A percentile compares a stretch with the other conserved stretches of the same genome.
These are phyloP conservation scores for Jackrogersella multiformis DNA, from an alignment of 495 filamentous ascomycete species.

Conservation along the genomic window DNA sequence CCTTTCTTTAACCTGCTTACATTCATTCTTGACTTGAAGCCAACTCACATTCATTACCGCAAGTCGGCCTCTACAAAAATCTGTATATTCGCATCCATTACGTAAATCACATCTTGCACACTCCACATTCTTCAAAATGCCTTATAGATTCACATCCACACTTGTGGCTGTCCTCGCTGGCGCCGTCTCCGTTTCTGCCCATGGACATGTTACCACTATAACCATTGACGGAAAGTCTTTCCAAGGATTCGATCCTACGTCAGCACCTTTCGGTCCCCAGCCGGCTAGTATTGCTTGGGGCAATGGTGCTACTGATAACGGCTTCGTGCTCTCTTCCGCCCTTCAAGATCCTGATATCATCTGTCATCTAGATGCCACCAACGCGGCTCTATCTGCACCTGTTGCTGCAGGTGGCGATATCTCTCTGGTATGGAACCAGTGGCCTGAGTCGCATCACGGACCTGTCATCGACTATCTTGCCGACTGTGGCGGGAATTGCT, in stretches of 20 bases:
- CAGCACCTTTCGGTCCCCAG: slow-evolving; percentile 48
- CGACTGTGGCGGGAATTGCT: slow-evolving; percentile 71
- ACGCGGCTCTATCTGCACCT: slow-evolving; percentile 51
- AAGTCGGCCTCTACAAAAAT: slow-evolving; percentile 1
- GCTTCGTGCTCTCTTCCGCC: slow-evolving; percentile 64
- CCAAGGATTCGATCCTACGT: slow-evolving; percentile 54
- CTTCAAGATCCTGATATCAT: slow-evolving; percentile 58
- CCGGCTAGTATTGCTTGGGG: slow-evolving; percentile 66
- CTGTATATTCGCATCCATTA: background rate
- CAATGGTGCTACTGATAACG: slow-evolving; percentile 64
- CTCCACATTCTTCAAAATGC: slow-evolving; percentile 3
- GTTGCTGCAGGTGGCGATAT: slow-evolving; percentile 58
- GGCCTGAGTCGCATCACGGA: slow-evolving; percentile 55
- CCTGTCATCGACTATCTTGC: slow-evolving; percentile 66
- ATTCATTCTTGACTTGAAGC: slow-evolving; percentile 25
- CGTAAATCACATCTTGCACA: background rate
- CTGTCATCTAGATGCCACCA: slow-evolving; percentile 58
- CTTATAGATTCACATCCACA: slow-evolving; percentile 23
- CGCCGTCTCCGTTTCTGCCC: slow-evolving; percentile 64
- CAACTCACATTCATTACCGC: slow-evolving; percentile 23
- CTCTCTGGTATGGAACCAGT: slow-evolving; percentile 55
- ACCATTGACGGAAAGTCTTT: slow-evolving; percentile 66
- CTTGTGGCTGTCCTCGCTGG: slow-evolving; percentile 58
- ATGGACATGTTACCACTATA: slow-evolving; percentile 67
- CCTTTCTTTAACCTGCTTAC: slow-evolving; percentile 6